Conservation (phyloP, 371 early-diverging fungal species). For the Funneliformis caledonium region DNA sequence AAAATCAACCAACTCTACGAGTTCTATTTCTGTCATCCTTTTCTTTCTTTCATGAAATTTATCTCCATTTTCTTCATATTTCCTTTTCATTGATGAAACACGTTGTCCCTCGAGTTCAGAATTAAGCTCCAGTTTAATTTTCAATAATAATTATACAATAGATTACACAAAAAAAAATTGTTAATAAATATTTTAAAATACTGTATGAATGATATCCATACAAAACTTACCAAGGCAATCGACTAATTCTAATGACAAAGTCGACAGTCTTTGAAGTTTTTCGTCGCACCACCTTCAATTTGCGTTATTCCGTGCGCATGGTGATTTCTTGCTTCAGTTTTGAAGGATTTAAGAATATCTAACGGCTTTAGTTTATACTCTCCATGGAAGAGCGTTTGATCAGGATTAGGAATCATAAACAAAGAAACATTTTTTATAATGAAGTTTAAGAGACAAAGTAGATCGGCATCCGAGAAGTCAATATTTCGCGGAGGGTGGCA, state of each 20-base stretch:
- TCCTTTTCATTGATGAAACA: conserved; percentile 29
- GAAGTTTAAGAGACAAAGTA: conserved; percentile 36
- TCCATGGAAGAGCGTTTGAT: conserved; percentile 30
- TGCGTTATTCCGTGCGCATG: conserved; percentile 33
- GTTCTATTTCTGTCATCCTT: conserved; percentile 24
- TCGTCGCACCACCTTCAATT: conserved; percentile 24
- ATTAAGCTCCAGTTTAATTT: conserved; percentile 22
- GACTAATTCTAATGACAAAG: conserved; percentile 32
- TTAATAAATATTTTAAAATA: conserved; percentile 34
- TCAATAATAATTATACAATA: conserved; percentile 23
- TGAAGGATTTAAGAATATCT: conserved; percentile 36
- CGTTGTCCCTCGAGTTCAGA: conserved; percentile 27
- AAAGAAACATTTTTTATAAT: conserved; percentile 33
- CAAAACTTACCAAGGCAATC: conserved; percentile 35
- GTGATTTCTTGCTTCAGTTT: conserved; percentile 34
- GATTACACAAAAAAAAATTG: conserved; percentile 15
- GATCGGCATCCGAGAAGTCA: conserved; percentile 34
- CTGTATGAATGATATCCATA: conserved; percentile 27
- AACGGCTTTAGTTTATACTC: conserved; percentile 37
- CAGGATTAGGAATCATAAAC: conserved; percentile 30
- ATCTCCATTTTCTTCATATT: conserved; percentile 19
- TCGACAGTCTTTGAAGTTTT: conserved; percentile 36
- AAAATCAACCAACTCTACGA: conserved; percentile 28
- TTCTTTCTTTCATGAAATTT: conserved; percentile 28
- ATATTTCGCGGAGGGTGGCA: conserved; percentile 33